A percentile compares a stretch with the other conserved stretches of the same genome.
phyloP scores from a whole-genome alignment of 495 filamentous ascomycete genomes.

The Penicillium alfredii region DNA sequence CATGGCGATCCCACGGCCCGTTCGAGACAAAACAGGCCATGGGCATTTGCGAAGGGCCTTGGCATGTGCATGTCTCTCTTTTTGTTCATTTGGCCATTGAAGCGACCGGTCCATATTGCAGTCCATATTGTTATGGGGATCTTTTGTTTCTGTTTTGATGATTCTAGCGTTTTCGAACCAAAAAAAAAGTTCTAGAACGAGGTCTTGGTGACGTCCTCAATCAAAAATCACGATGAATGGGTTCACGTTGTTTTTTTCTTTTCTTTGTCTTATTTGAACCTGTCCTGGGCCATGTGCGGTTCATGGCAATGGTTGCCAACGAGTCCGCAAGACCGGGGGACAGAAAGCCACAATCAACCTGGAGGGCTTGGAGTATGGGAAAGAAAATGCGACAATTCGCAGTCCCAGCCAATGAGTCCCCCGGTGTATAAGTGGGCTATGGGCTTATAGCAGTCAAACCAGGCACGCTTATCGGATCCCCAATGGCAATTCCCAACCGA shows the following conservation, averaged over 20 bases:
- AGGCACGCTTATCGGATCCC: too few species aligned
- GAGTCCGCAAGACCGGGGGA: too few species aligned
- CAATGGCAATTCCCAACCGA: neutral
- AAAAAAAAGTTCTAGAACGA: slow-evolving; percentile 27
- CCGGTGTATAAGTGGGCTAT: slow-evolving; percentile 13
- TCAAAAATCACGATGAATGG: neutral
- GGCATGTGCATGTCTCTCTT: slow-evolving; percentile 18
- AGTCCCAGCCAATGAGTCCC: slow-evolving; percentile 6
- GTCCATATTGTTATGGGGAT: slow-evolving; percentile 14
- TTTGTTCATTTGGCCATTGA: slow-evolving; percentile 20
- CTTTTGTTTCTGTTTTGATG: slow-evolving; percentile 6
- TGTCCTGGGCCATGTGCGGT: too few species aligned
- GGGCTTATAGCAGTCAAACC: too few species aligned
- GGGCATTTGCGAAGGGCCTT: slow-evolving; percentile 15
- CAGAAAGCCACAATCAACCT: slow-evolving; percentile 12
- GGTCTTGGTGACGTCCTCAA: neutral
- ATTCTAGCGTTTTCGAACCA: slow-evolving; percentile 7
- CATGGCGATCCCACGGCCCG: slow-evolving; percentile 5
- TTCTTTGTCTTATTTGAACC: too few species aligned
- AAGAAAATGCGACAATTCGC: neutral
- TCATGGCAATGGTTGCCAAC: too few species aligned
- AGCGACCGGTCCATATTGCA: slow-evolving; percentile 27
- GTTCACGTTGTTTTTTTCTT: too few species aligned
- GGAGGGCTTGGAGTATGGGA: neutral
- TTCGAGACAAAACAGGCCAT: slow-evolving; percentile 4